phyloP scores from a whole-genome alignment of 192 early-diverging fungal genomes.

The Mycoemilia scoparia region DNA sequence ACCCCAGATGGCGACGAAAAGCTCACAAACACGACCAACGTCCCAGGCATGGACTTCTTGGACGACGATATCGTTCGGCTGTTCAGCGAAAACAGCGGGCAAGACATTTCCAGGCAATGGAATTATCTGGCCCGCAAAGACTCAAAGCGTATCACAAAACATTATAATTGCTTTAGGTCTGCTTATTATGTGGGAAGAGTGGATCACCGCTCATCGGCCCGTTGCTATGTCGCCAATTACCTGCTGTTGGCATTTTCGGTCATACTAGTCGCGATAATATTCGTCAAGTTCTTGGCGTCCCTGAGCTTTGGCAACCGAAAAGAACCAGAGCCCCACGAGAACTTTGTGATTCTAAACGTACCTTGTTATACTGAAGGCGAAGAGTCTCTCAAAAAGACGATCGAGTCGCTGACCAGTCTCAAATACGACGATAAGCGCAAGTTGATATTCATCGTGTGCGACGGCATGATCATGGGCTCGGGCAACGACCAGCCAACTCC shows the following conservation, averaged over 20 bases:
- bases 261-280: slow-evolving; percentile 62
- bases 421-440: slow-evolving; percentile 96
- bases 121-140: slow-evolving; percentile 30
- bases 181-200: slow-evolving; percentile 71
- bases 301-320: slow-evolving; percentile 59
- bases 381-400: slow-evolving; percentile 70
- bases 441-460: slow-evolving; percentile 81
- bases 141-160: slow-evolving; percentile 18
- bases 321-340: slow-evolving; percentile 66
- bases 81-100: slow-evolving; percentile 37
- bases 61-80: slow-evolving; percentile 37
- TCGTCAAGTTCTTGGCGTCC: slow-evolving; percentile 86
- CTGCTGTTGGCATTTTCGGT: slow-evolving; percentile 66
- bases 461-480: slow-evolving; percentile 89
- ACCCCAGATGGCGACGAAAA: slow-evolving; percentile 23
- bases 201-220: slow-evolving; percentile 54
- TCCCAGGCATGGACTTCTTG: slow-evolving; percentile 35
- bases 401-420: slow-evolving; percentile 75
- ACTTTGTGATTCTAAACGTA: slow-evolving; percentile 82
- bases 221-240: slow-evolving; percentile 60
- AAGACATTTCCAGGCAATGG: slow-evolving; percentile 38
- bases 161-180: slow-evolving; percentile 56
- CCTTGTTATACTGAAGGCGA: slow-evolving; percentile 96
- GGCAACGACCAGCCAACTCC: slow-evolving; percentile 93
- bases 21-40: slow-evolving; percentile 14